Conservation (phyloP, 768 basidiomycete genomes). For the Lactarius deliciosus region DNA sequence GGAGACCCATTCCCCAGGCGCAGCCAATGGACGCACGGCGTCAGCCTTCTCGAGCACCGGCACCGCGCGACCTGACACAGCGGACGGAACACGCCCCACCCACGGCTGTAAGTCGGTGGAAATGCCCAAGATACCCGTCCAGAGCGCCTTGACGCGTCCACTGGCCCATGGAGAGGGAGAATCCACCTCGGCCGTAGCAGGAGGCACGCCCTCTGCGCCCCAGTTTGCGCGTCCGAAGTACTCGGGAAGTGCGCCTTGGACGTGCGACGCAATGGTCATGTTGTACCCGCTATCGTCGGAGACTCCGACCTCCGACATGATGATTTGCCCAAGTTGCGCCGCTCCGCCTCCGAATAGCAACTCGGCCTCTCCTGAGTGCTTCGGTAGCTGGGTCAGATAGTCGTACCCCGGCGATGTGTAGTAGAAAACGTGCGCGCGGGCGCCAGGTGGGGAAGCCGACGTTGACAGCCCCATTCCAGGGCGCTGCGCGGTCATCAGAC, state of each 20-base stretch:
- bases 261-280: constrained; percentile 41
- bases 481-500: constrained; percentile 64
- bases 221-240: constrained; percentile 51
- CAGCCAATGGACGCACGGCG: constrained; percentile 24
- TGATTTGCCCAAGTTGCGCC: constrained; percentile 36
- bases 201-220: constrained; percentile 41
- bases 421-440: constrained; percentile 60
- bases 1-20: constrained; percentile 67
- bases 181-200: constrained; percentile 38
- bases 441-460: constrained; percentile 36
- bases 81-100: constrained; percentile 62
- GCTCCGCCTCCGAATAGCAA: constrained; percentile 71
- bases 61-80: constrained; percentile 41
- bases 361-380: constrained; percentile 31
- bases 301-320: constrained; percentile 35
- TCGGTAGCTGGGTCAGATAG: constrained; percentile 62
- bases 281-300: constrained; percentile 41
- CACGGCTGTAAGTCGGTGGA: constrained; percentile 65
- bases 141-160: constrained; percentile 53
- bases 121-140: constrained; percentile 64
- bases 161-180: constrained; percentile 37
- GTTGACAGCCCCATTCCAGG: constrained; percentile 43
- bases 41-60: constrained; percentile 5
- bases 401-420: constrained; percentile 50
- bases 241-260: constrained; percentile 50